These are phyloP conservation scores for Rutstroemia sp. DNA, from an alignment of 2,329 filamentous ascomycete species.

Conservation along the genomic window DNA sequence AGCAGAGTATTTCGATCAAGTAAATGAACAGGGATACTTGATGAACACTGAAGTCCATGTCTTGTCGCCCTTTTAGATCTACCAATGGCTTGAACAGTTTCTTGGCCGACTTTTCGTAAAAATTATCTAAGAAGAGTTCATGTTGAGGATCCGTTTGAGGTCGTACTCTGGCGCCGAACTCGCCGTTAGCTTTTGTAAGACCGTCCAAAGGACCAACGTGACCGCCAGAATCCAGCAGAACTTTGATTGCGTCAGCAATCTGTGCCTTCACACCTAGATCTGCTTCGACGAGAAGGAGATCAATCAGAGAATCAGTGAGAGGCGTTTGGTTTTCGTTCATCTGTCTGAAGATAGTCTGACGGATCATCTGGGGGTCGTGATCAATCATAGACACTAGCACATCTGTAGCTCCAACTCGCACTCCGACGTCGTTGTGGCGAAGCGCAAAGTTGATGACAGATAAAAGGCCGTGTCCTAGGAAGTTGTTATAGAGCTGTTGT, in stretches of 20 bases:
- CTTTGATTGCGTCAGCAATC: constrained; percentile 90
- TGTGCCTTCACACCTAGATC: constrained; percentile 94
- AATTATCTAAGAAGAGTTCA: constrained; percentile 76
- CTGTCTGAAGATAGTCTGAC: constrained; percentile 85
- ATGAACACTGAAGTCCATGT: constrained; percentile 68
- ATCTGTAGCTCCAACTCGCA: constrained; percentile 88
- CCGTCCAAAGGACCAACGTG: constrained; percentile 49
- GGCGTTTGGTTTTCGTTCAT: constrained; percentile 80
- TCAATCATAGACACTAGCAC: constrained; percentile 92
- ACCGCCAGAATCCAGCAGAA: constrained; percentile 71
- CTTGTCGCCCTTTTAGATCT: constrained; percentile 62
- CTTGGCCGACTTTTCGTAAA: constrained; percentile 81
- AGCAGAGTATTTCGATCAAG: constrained; percentile 86
- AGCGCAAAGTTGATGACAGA: constrained; percentile 88
- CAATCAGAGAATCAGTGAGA: constrained; percentile 86
- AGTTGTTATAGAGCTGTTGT: constrained; percentile 79
- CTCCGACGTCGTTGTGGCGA: constrained; percentile 72
- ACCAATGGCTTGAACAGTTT: constrained; percentile 83
- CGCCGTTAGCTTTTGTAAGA: constrained; percentile 56
- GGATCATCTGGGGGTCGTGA: constrained; percentile 90
- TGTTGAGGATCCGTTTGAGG: constrained; percentile 62
- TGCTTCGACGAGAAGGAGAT: constrained; percentile 81
- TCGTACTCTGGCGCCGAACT: constrained; percentile 58
- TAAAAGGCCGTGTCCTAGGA: constrained; percentile 79
- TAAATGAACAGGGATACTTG: constrained; percentile 88